Evolutionary conservation across 2,329 filamentous ascomycete species (phyloP).

Genomic region (Hypoxylon sp.): DNA sequence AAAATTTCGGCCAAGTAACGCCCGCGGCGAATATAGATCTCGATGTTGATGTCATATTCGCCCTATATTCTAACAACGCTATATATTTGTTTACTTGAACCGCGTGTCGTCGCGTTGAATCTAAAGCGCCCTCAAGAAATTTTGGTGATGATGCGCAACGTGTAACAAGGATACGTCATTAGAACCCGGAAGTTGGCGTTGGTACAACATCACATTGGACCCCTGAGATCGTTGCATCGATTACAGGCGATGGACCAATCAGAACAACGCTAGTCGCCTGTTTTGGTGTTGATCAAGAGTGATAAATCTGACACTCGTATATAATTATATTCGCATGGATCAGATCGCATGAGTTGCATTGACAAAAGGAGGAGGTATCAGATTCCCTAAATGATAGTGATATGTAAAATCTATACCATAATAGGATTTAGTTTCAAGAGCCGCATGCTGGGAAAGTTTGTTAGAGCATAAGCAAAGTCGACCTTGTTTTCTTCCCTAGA

Average conservation of each 20-base stretch:
- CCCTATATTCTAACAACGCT: neutral
- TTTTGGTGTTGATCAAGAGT: conserved; percentile 10
- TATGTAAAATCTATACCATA: neutral
- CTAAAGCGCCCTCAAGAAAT: neutral
- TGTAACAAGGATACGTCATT: conserved; percentile 16
- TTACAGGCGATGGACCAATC: conserved; percentile 22
- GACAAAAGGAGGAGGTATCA: neutral
- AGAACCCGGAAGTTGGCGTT: neutral
- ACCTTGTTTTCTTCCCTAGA: too few relatives aligned
- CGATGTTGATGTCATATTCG: conserved; percentile 43
- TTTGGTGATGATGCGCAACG: neutral
- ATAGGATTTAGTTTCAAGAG: neutral
- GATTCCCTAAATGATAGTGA: neutral
- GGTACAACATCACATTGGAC: conserved; percentile 8
- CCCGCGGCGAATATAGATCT: conserved; percentile 19
- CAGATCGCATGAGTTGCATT: neutral
- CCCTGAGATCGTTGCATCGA: conserved; percentile 16
- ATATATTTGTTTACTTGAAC: conserved; percentile 16
- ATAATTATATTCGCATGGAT: neutral
- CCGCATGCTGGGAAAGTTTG: neutral
- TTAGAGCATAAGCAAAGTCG: neutral
- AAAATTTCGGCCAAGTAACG: neutral
- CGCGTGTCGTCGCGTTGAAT: conserved; percentile 7
- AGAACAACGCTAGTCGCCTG: conserved; percentile 10
- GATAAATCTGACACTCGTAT: neutral